Evolutionary conservation across 2,329 filamentous ascomycete species (phyloP), one percentile per base, ranked within the genome.

Genomic region (Lachnellula hyalina): DNA sequence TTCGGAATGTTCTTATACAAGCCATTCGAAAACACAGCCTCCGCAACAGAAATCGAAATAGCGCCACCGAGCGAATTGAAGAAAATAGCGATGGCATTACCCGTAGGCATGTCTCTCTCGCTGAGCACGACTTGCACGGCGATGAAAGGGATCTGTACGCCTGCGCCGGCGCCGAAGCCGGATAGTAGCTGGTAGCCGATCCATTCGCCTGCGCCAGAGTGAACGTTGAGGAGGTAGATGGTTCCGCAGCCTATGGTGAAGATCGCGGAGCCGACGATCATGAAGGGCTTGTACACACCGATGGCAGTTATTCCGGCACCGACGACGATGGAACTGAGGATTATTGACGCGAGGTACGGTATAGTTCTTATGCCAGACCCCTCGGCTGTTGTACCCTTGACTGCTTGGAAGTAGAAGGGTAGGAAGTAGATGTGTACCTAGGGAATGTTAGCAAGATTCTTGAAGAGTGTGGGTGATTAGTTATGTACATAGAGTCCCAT

Each of bases 21-120:
- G 9, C 63, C 65, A 45, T 68, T 68, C 14, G 57, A 67, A 63
- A 70, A 69, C 40, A 82, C 74, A 3, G 77, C 77, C 65, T 84
- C 78, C 0, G 79, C 81, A 21, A 82, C 77, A 1, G 80, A 76
- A 4, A 82, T 78, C 56, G 82, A 82, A 19, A 84, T 70, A 34
- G 81, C 79, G 34, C 80, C 80, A 12, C 81, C 82, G 2, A 84
- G 73, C 58, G 81, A 81, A 66, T 84, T 81, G 38, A 75, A 71
- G 61, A 84, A 84, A 61, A 84, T 80, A 46, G 75, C 75, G 58
- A 80, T 76, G 12, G 81, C 77, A 34, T 81, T 75, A 23, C 80
- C 81, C 1, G 74, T 78, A 4, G 80, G 74, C 40, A 84, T 72
- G 53, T 84, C 80, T 15, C 77, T 73, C 32, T 72, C 71, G 14